Base-by-base conservation (phyloP, 768 basidiomycete species). In the Mycena filopes region DNA sequence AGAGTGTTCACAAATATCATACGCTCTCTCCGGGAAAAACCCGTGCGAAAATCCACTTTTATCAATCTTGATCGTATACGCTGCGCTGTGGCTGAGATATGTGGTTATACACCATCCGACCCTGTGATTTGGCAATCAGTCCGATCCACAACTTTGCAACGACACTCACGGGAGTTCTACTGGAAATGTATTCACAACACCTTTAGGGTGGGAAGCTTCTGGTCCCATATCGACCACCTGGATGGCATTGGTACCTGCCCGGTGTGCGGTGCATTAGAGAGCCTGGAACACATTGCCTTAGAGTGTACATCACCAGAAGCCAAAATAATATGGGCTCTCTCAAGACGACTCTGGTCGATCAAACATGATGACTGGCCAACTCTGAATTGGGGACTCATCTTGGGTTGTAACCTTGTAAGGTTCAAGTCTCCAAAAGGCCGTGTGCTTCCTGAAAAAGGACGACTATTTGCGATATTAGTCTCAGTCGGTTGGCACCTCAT, bases 141-240 rank as follows among this genome's bases (percentile, higher is more conserved):
- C 16, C 56, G 46, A 3, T 48, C 46, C 8, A 4, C 12, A 4
- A 58, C 56, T 3, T 26, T 58, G 10, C 23, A 29, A 49, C n/a
- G 58, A 1, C 36, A 41, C 10, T 49, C 58, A 16, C 46, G 58
- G 10, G 58, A 59, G 26, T 48, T 12, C 26, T 47, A 48, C 33
- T 58, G 57, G 57, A 58, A 58, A 40, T 58, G 46, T 23, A 33
- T 58, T 1, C 57, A 58, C 20, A 58, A 49, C 23, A 58, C 33
- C 11, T 58, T 36, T 18, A 36, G 57, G 20, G 46, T 58, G 20
- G 55, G 55, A 5, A n/a, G 36, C 21, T 57, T 57, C 23, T 57
- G 55, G 55, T 5, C 21, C 20, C 18, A 47, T 12, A 47, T 47
- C 8, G 25, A 47, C 8, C 25, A 21, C 23, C 4, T 47, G 15